Conservation (phyloP, 2,329 filamentous ascomycete genomes). For the Elsinoe necatrix region DNA sequence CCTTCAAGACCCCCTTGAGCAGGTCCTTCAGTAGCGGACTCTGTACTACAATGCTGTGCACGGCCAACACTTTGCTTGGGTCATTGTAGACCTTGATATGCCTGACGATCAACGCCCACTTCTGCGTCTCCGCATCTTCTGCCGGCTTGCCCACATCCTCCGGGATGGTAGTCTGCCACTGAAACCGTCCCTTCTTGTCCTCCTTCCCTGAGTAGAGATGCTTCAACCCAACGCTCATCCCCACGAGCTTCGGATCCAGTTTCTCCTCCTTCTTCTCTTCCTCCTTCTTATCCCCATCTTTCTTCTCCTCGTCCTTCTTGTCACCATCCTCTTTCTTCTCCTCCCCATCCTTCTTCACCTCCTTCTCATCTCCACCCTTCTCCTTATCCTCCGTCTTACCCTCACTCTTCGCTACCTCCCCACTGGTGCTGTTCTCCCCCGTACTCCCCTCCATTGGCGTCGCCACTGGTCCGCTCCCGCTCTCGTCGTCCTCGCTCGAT, state of each 20-base stretch:
- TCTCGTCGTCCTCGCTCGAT: not conserved
- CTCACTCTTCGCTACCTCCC: not conserved
- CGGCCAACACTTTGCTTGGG: slow-evolving; percentile 51
- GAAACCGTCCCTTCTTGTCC: slow-evolving; percentile 42
- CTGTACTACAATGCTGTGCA: slow-evolving; percentile 57
- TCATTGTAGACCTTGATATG: slow-evolving; percentile 45
- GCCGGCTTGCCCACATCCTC: slow-evolving; percentile 48
- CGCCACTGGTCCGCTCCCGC: not conserved
- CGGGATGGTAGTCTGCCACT: slow-evolving; percentile 50
- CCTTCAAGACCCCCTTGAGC: slow-evolving; percentile 46
- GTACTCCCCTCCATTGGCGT: slow-evolving; percentile 10
- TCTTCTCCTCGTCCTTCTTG: not conserved
- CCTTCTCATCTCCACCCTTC: not conserved
- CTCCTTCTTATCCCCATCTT: not conserved
- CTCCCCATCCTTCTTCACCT: not conserved
- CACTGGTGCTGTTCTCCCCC: not conserved
- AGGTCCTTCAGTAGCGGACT: slow-evolving; percentile 52
- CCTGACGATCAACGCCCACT: slow-evolving; percentile 53
- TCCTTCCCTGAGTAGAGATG: slow-evolving; percentile 44
- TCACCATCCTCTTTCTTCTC: not conserved
- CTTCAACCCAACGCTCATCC: slow-evolving; percentile 37
- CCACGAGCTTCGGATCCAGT: slow-evolving; percentile 21
- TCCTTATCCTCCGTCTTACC: not conserved
- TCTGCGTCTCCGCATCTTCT: slow-evolving; percentile 54
- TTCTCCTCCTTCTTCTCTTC: slow-evolving; percentile 8